Evolutionary conservation across 1,284 basidiomycete species (phyloP), one percentile per base, ranked within the genome.

Genomic region (Apiotrichum sp.): DNA sequence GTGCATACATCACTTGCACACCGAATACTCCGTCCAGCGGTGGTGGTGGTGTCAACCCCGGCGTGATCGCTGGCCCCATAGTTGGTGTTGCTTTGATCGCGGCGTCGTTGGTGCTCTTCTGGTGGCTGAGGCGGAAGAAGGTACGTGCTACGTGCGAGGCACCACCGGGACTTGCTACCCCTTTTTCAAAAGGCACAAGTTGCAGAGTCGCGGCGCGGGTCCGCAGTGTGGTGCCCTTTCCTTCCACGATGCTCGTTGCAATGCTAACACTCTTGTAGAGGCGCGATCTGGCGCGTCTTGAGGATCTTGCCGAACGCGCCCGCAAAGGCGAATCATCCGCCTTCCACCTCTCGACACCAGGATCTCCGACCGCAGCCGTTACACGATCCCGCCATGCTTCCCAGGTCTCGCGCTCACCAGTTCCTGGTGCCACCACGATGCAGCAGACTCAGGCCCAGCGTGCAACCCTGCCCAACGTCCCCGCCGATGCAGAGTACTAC

Each of bases 21-120:
- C 11, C 22, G 35, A 45, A 29, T n/a, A 22, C 22, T 22, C 16
- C 7, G 16, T 32, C 3, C 1, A 14, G 45, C 16, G 35, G 47
- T 22, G 46, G 46, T 11, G 41, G 53, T 14, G 44, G 57, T 33
- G 58, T 76, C 32, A 76, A 74, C 52, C 67, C 74, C 5, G 76
- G 76, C 32, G 64, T 72, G 22, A 76, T 78, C 50, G 75, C 72
- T 29, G 73, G 73, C 34, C 74, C 74, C 10, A 67, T 78, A 16
- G 68, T 76, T 3, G 75, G 70, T 6, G 71, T 73, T 5, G 49
- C 48, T 4, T 59, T 78, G 56, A 56, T 78, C 42, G 66, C 74
- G 16, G 68, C 66, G 1, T 72, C 69, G 56, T 31, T 73, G 22
- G 68, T 54, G 4, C 49, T 76, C 34, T 77, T 73, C 61, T 76